Conservation (phyloP, 2,329 filamentous ascomycete genomes). For the Alternaria brassicicola region DNA sequence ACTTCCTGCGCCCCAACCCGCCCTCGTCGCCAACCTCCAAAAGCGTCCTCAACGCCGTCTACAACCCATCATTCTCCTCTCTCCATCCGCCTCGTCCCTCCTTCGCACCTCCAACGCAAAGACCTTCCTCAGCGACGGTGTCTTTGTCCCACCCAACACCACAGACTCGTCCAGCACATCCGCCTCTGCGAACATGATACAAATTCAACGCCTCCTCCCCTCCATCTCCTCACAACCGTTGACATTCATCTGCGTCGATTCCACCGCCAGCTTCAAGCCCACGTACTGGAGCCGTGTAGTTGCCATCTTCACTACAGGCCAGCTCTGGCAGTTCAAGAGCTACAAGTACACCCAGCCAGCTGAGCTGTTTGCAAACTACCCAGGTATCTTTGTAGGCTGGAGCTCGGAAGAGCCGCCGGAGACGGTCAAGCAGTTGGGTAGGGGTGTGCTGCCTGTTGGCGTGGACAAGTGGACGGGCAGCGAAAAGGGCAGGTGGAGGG, state of each 20-base stretch:
- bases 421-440: slow-evolving; percentile 81
- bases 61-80: slow-evolving; percentile 91
- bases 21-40: slow-evolving; percentile 49
- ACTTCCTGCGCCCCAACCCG: slow-evolving; percentile 40
- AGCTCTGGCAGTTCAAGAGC: slow-evolving; percentile 97
- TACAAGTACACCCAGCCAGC: slow-evolving; percentile 94
- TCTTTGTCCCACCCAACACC: slow-evolving; percentile 77
- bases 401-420: slow-evolving; percentile 80
- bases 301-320: slow-evolving; percentile 95
- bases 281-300: slow-evolving; percentile 97
- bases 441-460: slow-evolving; percentile 76
- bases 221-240: slow-evolving; percentile 71
- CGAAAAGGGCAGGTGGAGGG: slow-evolving; percentile 70
- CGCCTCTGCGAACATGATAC: slow-evolving; percentile 69
- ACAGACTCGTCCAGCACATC: slow-evolving; percentile 65
- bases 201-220: slow-evolving; percentile 79
- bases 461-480: slow-evolving; percentile 80
- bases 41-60: slow-evolving; percentile 56
- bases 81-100: slow-evolving; percentile 91
- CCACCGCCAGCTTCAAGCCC: slow-evolving; percentile 92
- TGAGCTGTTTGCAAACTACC: slow-evolving; percentile 86
- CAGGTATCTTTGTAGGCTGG: slow-evolving; percentile 91
- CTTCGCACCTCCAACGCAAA: slow-evolving; percentile 96
- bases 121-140: slow-evolving; percentile 84
- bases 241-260: slow-evolving; percentile 95